phyloP scores from a whole-genome alignment of 208 protist genomes.

The Phytomonas serpens region DNA sequence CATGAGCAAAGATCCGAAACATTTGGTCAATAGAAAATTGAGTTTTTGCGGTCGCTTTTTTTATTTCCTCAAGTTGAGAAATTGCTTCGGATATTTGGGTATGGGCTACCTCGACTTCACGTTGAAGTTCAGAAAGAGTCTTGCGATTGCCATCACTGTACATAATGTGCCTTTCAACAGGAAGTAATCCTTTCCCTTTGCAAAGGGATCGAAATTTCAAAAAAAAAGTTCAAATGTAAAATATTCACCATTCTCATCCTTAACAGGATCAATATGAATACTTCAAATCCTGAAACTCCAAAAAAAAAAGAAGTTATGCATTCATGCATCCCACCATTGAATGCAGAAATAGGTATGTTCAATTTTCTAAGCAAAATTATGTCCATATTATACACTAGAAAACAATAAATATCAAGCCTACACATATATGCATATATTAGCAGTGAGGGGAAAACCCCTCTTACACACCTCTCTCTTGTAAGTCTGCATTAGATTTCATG shows the following conservation, averaged over 20 bases:
- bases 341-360: background rate
- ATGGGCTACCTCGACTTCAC: conserved; percentile 53
- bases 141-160: conserved; percentile 82
- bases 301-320: background rate
- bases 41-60: conserved; percentile 50
- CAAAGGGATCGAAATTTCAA: background rate
- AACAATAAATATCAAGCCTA: background rate
- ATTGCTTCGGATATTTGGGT: conserved; percentile 59
- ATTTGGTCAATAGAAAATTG: conserved; percentile 71
- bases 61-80: conserved; percentile 51
- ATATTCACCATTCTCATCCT: background rate
- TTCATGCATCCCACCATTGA: background rate
- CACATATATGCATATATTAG: background rate
- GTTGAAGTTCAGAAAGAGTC: conserved; percentile 78
- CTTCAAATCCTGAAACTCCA: background rate
- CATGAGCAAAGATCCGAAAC: conserved; percentile 69
- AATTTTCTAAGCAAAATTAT: background rate
- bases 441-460: background rate
- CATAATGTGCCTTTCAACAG: conserved; percentile 22
- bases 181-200: background rate
- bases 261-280: background rate
- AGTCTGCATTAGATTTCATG: background rate
- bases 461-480: background rate
- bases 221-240: background rate
- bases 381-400: background rate